A percentile compares a stretch with the other conserved stretches of the same genome.
phyloP scores from a whole-genome alignment of 345 rosid genomes.

The Citrus trifoliata region DNA sequence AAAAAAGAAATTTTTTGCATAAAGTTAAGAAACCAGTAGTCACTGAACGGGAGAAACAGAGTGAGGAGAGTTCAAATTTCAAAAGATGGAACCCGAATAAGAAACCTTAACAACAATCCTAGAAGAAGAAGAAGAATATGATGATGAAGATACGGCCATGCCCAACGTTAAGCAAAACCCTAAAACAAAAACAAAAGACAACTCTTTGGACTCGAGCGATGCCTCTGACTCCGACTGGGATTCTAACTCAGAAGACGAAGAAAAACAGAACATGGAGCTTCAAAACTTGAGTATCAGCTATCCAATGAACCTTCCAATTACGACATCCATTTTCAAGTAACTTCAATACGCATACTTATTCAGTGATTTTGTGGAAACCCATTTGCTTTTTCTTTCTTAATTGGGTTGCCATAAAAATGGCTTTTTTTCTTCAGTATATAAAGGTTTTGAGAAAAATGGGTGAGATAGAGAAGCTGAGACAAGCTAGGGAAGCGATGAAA shows the following conservation, averaged over 20 bases:
- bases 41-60: too few species aligned
- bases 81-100: background rate
- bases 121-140: constrained; percentile 6
- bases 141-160: constrained; percentile 21
- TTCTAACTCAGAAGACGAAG: constrained; percentile 64
- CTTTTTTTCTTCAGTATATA: too few species aligned
- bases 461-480: too few species aligned
- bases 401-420: too few species aligned
- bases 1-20: too few species aligned
- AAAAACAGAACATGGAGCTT: constrained; percentile 44
- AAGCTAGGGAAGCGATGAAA: too few species aligned
- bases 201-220: constrained; percentile 23
- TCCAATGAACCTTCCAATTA: constrained; percentile 64
- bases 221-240: constrained; percentile 42
- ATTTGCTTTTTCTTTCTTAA: too few species aligned
- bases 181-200: background rate
- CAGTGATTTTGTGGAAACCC: too few species aligned
- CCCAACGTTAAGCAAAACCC: constrained; percentile 14
- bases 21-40: too few species aligned
- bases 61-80: too few species aligned
- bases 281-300: constrained; percentile 54
- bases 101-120: background rate
- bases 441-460: too few species aligned
- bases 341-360: too few species aligned
- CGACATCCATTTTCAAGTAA: constrained; percentile 66